Percentiles rank a stretch among this genome's conserved stretches.
phyloP scores from a whole-genome alignment of 306 rosid species.

The Fragaria vesca region DNA sequence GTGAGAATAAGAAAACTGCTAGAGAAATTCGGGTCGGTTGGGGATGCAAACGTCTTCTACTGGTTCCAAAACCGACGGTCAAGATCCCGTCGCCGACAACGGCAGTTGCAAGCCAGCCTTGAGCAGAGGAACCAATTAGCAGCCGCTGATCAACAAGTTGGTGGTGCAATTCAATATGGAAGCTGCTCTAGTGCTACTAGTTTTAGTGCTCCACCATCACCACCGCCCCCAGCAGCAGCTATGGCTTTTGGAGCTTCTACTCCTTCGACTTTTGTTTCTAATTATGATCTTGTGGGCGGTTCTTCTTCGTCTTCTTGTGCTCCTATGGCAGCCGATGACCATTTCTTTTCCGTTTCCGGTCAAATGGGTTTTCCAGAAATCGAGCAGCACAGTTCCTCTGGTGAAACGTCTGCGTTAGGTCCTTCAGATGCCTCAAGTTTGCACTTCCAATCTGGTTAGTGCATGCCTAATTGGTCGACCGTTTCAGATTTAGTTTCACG shows the following conservation, averaged over 20 bases:
- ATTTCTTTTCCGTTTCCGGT: slow-evolving; percentile 40
- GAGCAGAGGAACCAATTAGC: slow-evolving; percentile 35
- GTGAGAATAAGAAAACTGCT: slow-evolving; percentile 71
- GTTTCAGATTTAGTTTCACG: slow-evolving; percentile 2
- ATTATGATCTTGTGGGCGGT: slow-evolving; percentile 15
- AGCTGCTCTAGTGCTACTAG: neutral
- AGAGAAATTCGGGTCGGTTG: slow-evolving; percentile 83
- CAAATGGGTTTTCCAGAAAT: slow-evolving; percentile 56
- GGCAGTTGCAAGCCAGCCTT: slow-evolving; percentile 66
- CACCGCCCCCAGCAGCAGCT: neutral
- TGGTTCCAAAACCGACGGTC: slow-evolving; percentile 99
- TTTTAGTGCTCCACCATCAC: too few species aligned
- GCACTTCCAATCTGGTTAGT: slow-evolving; percentile 61
- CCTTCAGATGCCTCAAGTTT: slow-evolving; percentile 43
- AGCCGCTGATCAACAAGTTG: slow-evolving; percentile 7
- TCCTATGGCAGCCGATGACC: slow-evolving; percentile 15
- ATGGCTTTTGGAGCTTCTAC: slow-evolving; percentile 27
- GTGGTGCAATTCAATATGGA: slow-evolving; percentile 44
- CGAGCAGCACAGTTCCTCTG: slow-evolving; percentile 49
- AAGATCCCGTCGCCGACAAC: slow-evolving; percentile 91
- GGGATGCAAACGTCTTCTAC: slow-evolving; percentile 92
- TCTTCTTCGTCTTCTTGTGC: slow-evolving; percentile 39
- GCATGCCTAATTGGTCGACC: slow-evolving; percentile 25
- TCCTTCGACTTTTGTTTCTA: slow-evolving; percentile 15
- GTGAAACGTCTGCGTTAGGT: slow-evolving; percentile 39